phyloP scores from a whole-genome alignment of 345 rosid species.

The Pugionium dolabratum region DNA sequence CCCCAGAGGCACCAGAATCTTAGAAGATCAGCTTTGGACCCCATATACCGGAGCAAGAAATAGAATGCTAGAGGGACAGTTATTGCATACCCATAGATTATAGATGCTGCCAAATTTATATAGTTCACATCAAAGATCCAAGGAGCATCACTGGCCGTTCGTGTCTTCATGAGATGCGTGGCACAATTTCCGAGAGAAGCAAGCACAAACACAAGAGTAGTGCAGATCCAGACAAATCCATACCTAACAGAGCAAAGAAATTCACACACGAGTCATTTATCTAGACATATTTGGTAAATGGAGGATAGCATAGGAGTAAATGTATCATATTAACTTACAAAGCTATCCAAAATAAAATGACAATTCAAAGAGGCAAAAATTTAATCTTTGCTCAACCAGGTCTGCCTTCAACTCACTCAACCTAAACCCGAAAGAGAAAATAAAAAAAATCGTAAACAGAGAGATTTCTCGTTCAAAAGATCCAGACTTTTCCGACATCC shows the following conservation, averaged over 20 bases:
- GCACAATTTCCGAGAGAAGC: constrained; percentile 86
- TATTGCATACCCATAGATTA: constrained; percentile 70
- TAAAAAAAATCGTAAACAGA: constrained; percentile 7
- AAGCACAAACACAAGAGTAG: constrained; percentile 80
- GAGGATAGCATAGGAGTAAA: background rate
- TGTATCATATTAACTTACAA: constrained; percentile 8
- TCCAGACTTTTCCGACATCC: background rate
- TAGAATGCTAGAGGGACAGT: constrained; percentile 81
- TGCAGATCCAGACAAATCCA: constrained; percentile 89
- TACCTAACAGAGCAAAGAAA: constrained; percentile 52
- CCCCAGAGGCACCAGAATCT: constrained; percentile 98
- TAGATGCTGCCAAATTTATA: constrained; percentile 63
- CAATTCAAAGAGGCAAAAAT: background rate
- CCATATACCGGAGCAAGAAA: constrained; percentile 78
- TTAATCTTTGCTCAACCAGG: constrained; percentile 12
- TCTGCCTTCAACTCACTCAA: too few relatives aligned
- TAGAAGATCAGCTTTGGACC: constrained; percentile 74
- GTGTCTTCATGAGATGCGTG: constrained; percentile 74
- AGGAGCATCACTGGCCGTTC: constrained; percentile 44
- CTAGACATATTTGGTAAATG: background rate
- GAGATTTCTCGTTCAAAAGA: background rate
- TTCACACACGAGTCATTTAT: constrained; percentile 19
- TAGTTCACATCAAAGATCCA: constrained; percentile 93
- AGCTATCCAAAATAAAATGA: background rate
- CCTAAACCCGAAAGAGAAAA: background rate